Conservation (phyloP, 2,329 filamentous ascomycete species). For the Paraphoma chrysanthemicola region DNA sequence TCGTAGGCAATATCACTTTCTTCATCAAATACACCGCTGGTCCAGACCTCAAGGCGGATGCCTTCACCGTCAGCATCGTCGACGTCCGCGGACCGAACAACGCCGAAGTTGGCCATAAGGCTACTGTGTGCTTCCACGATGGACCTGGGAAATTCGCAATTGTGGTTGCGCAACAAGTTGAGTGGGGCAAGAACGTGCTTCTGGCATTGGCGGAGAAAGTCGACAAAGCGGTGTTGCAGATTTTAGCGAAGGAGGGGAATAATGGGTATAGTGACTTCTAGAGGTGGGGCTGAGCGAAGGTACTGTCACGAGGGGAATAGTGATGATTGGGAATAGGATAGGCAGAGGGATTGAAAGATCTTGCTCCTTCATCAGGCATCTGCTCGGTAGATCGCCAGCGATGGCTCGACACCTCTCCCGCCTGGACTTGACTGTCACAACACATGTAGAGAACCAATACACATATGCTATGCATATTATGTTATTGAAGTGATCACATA, state of each 20-base stretch:
- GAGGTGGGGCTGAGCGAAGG: no score
- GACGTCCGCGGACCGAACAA: slow-evolving; percentile 7
- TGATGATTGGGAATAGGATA: no score
- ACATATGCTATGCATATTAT: no score
- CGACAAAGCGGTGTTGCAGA: slow-evolving; percentile 1
- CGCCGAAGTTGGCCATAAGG: slow-evolving; percentile 6
- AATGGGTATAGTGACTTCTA: slow-evolving; percentile 5
- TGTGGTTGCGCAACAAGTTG: slow-evolving; percentile 2
- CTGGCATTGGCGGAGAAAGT: slow-evolving; percentile 10
- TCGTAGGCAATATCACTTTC: slow-evolving; percentile 8
- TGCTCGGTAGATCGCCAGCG: no score
- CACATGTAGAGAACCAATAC: no score
- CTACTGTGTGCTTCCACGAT: slow-evolving; percentile 6
- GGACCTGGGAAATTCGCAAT: slow-evolving; percentile 7
- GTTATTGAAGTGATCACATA: no score
- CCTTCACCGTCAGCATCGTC: slow-evolving; percentile 6
- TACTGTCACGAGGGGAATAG: no score
- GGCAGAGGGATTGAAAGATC: no score
- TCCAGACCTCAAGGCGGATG: not conserved
- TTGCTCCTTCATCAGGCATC: no score
- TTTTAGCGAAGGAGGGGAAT: slow-evolving; percentile 1
- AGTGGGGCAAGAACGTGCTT: slow-evolving; percentile 3
- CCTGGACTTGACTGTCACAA: no score
- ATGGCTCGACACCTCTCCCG: no score
- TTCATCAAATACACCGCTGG: slow-evolving; percentile 9